phyloP scores from a whole-genome alignment of 305 asterid genomes.

The Fraxinus dipetala region DNA sequence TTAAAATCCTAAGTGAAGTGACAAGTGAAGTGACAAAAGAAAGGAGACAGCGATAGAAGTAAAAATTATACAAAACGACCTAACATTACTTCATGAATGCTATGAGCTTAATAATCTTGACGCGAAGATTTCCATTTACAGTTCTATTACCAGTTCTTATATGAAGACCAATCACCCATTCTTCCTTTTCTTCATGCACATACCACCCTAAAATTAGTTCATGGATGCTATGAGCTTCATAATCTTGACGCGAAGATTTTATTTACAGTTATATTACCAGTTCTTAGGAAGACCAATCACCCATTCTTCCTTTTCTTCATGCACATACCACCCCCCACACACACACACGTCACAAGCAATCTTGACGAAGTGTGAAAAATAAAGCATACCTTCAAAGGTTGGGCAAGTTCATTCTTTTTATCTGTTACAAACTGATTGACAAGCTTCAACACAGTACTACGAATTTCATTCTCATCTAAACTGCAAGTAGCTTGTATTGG shows the following conservation, averaged over 20 bases:
- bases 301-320: neutral
- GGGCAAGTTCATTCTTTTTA: constrained; percentile 20
- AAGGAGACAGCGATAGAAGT: neutral
- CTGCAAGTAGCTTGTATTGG: constrained; percentile 48
- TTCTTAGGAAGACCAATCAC: neutral
- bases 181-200: neutral
- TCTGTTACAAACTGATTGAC: constrained; percentile 32
- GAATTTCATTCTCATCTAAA: constrained; percentile 39
- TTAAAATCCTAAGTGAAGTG: neutral
- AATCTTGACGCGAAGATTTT: neutral
- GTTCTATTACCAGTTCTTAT: neutral
- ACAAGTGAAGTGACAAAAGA: neutral
- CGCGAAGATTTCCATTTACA: neutral
- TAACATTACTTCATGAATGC: neutral
- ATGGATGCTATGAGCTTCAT: neutral
- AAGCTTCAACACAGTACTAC: constrained; percentile 30
- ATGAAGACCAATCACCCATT: neutral
- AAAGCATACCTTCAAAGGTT: constrained; percentile 36
- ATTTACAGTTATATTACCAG: neutral
- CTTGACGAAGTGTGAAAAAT: neutral
- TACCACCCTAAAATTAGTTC: neutral
- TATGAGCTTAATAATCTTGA: neutral
- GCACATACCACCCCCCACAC: neutral
- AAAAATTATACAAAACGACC: neutral
- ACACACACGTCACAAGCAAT: neutral